phyloP scores from a whole-genome alignment of 2,329 filamentous ascomycete genomes.

The Cladophialophora chaetospira region DNA sequence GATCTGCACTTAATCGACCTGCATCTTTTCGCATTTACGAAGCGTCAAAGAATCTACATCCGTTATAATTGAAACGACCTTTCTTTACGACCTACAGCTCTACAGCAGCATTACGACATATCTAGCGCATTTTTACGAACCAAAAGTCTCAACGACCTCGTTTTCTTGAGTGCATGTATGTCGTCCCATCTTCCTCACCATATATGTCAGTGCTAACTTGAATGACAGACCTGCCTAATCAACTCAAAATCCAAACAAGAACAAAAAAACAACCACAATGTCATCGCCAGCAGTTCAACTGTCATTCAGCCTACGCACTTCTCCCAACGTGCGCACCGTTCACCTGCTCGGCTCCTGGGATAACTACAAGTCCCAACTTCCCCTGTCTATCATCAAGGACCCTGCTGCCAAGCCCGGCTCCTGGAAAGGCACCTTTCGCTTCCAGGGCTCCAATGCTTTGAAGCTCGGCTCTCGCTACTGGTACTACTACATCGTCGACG shows the following conservation, averaged over 20 bases:
- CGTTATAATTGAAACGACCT: conserved; percentile 14
- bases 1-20: conserved; percentile 15
- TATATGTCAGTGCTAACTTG: neutral
- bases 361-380: conserved; percentile 91
- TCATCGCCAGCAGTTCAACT: conserved; percentile 73
- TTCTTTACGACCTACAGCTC: conserved; percentile 17
- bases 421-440: conserved; percentile 96
- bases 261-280: conserved; percentile 23
- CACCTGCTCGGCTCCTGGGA: conserved; percentile 98
- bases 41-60: conserved; percentile 17
- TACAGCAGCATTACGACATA: conserved; percentile 22
- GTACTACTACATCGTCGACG: conserved; percentile 99
- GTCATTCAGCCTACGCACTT: conserved; percentile 94
- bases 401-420: conserved; percentile 77
- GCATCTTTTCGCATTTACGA: conserved; percentile 3
- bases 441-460: conserved; percentile 76
- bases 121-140: conserved; percentile 24
- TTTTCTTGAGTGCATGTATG: conserved; percentile 19
- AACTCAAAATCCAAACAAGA: conserved; percentile 3
- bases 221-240: conserved; percentile 1
- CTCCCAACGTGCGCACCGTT: conserved; percentile 93
- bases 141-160: conserved; percentile 25
- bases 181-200: neutral
- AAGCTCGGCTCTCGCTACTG: conserved; percentile 92
- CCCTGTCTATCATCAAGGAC: conserved; percentile 75